Conservation (phyloP, 2,329 filamentous ascomycete genomes). For the Paracamarosporium sp. region DNA sequence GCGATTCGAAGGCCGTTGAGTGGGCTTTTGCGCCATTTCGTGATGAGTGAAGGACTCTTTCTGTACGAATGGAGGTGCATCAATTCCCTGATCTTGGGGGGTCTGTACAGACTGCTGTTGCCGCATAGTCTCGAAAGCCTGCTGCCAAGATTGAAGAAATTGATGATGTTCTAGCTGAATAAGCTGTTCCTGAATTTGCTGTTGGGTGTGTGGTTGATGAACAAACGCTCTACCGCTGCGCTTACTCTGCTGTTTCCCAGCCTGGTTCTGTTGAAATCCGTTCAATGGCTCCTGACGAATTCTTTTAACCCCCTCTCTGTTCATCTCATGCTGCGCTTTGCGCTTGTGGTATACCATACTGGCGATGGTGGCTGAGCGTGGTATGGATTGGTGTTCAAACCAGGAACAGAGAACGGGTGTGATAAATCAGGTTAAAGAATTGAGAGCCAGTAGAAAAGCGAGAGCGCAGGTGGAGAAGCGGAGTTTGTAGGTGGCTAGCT, state of each 20-base stretch:
- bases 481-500: neutral
- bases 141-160: neutral
- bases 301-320: neutral
- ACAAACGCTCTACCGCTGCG: neutral
- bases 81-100: neutral
- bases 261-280: neutral
- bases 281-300: neutral
- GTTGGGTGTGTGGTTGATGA: neutral
- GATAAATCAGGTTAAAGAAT: neutral
- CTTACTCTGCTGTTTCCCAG: neutral
- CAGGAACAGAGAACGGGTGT: neutral
- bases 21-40: neutral
- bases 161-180: neutral
- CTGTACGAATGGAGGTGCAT: neutral
- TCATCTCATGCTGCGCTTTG: neutral
- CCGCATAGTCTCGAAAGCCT: neutral
- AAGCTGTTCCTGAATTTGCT: neutral
- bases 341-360: neutral
- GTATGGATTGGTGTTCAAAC: no score
- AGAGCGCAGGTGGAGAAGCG: neutral
- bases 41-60: neutral
- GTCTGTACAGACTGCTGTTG: no score
- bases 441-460: no score
- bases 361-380: neutral
- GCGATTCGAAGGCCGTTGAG: neutral